phyloP scores from a whole-genome alignment of 2,329 filamentous ascomycete genomes.

The Arthrobotrys sinensis region DNA sequence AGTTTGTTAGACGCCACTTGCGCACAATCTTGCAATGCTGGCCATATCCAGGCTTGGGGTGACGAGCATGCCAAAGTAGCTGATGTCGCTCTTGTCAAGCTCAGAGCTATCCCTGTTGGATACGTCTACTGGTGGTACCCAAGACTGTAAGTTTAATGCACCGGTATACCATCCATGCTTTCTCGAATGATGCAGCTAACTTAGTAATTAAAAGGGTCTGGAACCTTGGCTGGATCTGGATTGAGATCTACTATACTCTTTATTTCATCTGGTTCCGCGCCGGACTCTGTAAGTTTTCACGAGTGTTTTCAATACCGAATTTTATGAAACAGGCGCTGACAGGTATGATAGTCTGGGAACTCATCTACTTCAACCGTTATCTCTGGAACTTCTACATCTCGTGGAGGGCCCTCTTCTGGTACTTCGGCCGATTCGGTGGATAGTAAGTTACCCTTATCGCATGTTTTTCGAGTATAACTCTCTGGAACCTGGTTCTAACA shows the following conservation, averaged over 20 bases:
- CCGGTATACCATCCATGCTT: background rate
- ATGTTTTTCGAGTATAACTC: background rate
- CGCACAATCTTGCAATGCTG: conserved; percentile 33
- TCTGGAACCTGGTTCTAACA: background rate
- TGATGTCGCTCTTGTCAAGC: conserved; percentile 25
- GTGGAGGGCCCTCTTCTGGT: conserved; percentile 55
- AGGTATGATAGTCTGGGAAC: conserved; percentile 41
- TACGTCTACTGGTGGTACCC: conserved; percentile 60
- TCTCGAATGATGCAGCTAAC: background rate
- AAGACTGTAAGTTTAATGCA: conserved; percentile 34
- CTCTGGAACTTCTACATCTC: conserved; percentile 57
- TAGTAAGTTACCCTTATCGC: conserved; percentile 41
- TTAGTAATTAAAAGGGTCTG: conserved; percentile 26
- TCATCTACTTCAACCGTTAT: conserved; percentile 52
- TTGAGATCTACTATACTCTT: conserved; percentile 57
- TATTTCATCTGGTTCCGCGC: conserved; percentile 59
- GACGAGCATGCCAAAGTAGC: conserved; percentile 51
- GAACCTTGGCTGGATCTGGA: conserved; percentile 59
- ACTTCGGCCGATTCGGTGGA: conserved; percentile 56
- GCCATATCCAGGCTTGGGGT: conserved; percentile 56
- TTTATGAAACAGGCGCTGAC: background rate
- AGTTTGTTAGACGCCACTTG: conserved; percentile 42
- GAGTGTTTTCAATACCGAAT: background rate
- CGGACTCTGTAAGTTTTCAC: conserved; percentile 35
- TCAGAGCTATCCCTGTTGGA: conserved; percentile 36